phyloP scores from a whole-genome alignment of 805 yeast genomes.

The Saccharomyces jurei region DNA sequence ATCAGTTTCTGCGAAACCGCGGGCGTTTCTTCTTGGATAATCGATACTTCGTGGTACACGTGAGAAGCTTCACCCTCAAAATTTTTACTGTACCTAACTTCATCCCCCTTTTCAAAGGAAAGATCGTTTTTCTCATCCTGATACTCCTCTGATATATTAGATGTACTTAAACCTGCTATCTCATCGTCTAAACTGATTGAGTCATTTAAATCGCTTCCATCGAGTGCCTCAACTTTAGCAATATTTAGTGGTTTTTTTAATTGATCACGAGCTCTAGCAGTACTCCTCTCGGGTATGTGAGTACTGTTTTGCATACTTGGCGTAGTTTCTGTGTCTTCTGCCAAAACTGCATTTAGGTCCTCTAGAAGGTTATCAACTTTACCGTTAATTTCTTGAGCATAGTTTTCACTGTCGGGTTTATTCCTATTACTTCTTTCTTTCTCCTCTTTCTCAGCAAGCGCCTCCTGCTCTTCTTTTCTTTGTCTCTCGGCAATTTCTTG shows the following conservation, averaged over 20 bases:
- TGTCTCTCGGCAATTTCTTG: constrained; percentile 2
- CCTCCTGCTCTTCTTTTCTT: neutral
- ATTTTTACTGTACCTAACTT: constrained; percentile 19
- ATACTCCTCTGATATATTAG: constrained; percentile 1
- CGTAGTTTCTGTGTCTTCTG: neutral
- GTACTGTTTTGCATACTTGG: neutral
- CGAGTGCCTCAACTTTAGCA: constrained; percentile 6
- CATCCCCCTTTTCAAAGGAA: constrained; percentile 31
- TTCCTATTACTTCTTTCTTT: neutral
- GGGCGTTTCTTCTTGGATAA: constrained; percentile 26
- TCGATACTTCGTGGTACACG: constrained; percentile 26
- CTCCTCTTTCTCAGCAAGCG: neutral
- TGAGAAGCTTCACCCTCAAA: constrained; percentile 10
- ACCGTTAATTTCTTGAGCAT: neutral
- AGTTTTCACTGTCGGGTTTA: neutral
- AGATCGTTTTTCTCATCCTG: constrained; percentile 27
- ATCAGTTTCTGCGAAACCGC: neutral
- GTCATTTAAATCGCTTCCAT: constrained; percentile 1
- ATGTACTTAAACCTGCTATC: constrained; percentile 1
- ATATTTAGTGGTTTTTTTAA: neutral
- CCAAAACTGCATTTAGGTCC: constrained; percentile 23
- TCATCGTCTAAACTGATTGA: constrained; percentile 1
- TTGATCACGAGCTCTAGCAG: neutral
- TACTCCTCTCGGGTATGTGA: neutral
- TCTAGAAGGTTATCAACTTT: constrained; percentile 15